Evolutionary conservation across 2,329 filamentous ascomycete genomes (phyloP).

Genomic region (Hansfordia pulvinata): DNA sequence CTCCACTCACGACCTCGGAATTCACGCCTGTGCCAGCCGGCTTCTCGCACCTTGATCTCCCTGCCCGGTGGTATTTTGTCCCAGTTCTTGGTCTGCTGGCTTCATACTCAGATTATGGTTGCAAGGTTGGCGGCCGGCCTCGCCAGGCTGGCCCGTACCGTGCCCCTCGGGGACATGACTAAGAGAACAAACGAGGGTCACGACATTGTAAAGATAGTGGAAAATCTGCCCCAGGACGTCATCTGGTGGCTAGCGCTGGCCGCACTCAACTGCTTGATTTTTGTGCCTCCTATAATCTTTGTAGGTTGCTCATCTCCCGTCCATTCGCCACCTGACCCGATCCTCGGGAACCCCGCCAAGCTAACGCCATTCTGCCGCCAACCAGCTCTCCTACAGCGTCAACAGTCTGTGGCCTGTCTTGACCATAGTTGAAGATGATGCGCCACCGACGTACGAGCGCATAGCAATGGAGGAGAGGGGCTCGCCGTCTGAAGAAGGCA

Average conservation of each 20-base stretch:
- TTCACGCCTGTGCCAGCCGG: too few relatives aligned
- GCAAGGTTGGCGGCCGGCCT: too few relatives aligned
- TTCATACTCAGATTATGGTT: too few relatives aligned
- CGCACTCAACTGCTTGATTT: constrained; percentile 1
- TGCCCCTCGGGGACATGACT: too few relatives aligned
- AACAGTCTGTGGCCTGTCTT: constrained; percentile 31
- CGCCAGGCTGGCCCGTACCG: too few relatives aligned
- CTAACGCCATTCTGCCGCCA: not conserved
- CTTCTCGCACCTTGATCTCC: too few relatives aligned
- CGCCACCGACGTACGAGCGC: constrained; percentile 32
- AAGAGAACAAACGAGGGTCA: not conserved
- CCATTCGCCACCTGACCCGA: not conserved
- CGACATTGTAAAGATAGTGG: not conserved
- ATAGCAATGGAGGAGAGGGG: constrained; percentile 16
- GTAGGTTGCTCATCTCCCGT: not conserved
- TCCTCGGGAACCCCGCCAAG: not conserved
- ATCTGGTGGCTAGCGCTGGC: constrained; percentile 1
- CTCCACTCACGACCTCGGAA: too few relatives aligned
- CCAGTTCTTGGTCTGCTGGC: too few relatives aligned
- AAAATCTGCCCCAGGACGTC: constrained; percentile 1
- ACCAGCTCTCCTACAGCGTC: constrained; percentile 32
- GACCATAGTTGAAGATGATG: constrained; percentile 39
- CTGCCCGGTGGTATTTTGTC: too few relatives aligned
- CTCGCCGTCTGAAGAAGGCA: not conserved
- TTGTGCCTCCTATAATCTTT: constrained; percentile 1